Base-by-base conservation (phyloP, 1,284 basidiomycete species). In the Afroboletus lepidellus region DNA sequence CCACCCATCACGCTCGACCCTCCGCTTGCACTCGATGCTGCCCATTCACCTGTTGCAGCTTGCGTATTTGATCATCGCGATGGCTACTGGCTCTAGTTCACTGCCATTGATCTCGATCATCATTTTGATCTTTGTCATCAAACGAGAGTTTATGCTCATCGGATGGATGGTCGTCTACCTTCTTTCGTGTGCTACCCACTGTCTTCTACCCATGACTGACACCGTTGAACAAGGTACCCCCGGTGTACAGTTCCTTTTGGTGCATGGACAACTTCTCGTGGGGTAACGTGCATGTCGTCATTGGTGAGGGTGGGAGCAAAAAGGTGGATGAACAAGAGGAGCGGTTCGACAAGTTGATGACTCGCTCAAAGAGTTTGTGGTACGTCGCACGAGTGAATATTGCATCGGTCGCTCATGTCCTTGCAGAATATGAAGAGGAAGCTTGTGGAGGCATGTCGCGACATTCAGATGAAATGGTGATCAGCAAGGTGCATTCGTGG, bases 241-340 rank as follows among this genome's bases (percentile, higher is more conserved):
- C 95, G 5, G 76, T 98, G 32, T 98, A 95, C 80, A 92, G 90
- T 62, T 96, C 94, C 2, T 98, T 98, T 86, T 99, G 96, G 96
- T 92, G 92, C 70, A 98, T 98, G 94, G 95, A 98, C 71, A 94
- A 97, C 73, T 98, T 98, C 74, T 87, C 88, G 69, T 98, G 94
- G 95, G 59, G 59, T 6, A 95, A 92, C 70, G 94, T 92, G 16
- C 92, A 94, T 77, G 80, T 98, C 48, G 94, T 99, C 58, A 89
- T 98, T 53, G 95, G 94, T 51, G 96, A 99, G 70, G 94, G 95
- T 56, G 92, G 87, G 66, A 92, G 94, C 66, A 97, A 96, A 83
- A 98, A 97, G 74, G 85, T 99, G 30, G 77, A 87, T 94, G 60
- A 94, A 91, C 50, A 95, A 98, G 94, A 98, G 50, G 95, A 98